Percentiles rank a stretch among this genome's conserved stretches.
phyloP scores from a whole-genome alignment of 208 protist species.

The Trypanosoma cruzi region DNA sequence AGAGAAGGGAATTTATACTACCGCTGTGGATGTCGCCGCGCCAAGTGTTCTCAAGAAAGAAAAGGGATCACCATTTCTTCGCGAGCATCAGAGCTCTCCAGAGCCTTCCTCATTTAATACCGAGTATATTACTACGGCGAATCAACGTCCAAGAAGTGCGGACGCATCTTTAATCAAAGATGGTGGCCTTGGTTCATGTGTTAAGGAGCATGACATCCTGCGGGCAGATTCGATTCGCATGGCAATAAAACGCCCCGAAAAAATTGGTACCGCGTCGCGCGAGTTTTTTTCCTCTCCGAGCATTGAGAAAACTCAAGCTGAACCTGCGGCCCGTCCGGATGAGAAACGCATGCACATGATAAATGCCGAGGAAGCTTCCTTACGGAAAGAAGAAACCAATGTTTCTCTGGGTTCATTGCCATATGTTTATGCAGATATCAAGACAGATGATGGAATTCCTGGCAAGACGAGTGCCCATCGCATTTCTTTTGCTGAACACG shows the following conservation, averaged over 20 bases:
- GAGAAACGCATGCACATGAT: constrained; percentile 44
- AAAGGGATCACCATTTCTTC: not conserved
- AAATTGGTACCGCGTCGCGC: constrained; percentile 27
- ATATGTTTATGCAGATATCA: not conserved
- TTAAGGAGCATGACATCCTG: constrained; percentile 13
- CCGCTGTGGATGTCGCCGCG: constrained; percentile 32
- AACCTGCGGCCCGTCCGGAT: constrained; percentile 44
- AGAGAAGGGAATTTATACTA: not conserved
- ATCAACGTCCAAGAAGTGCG: constrained; percentile 42
- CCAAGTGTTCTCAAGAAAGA: constrained; percentile 55
- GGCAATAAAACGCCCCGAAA: constrained; percentile 43
- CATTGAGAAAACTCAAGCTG: constrained; percentile 35
- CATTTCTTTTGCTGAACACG: constrained; percentile 9
- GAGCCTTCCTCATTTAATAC: constrained; percentile 20
- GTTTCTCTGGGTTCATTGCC: not conserved
- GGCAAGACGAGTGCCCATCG: constrained; percentile 23
- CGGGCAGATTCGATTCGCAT: constrained; percentile 52
- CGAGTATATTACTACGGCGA: constrained; percentile 43
- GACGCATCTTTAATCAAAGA: constrained; percentile 31
- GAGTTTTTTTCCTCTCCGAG: constrained; percentile 42
- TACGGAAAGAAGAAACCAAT: not conserved
- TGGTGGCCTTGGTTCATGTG: not conserved
- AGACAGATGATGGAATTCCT: not conserved
- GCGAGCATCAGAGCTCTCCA: not conserved
- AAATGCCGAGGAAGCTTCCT: constrained; percentile 26